A percentile compares a stretch with the other conserved stretches of the same genome.
Conservation (phyloP, 306 rosid genomes). For the Ormosia semicastrata region DNA sequence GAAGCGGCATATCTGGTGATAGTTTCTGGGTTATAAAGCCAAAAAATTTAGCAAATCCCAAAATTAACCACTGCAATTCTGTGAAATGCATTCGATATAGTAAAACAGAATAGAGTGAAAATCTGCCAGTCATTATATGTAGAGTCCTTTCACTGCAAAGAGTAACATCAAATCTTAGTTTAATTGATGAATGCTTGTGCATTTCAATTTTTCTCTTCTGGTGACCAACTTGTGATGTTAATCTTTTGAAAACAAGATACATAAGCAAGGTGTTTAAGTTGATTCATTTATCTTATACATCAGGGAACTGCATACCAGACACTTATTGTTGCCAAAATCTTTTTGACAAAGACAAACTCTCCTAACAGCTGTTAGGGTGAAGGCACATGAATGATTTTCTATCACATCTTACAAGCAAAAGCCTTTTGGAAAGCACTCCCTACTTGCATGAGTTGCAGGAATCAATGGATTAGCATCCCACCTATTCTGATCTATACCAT, state of each 20-base stretch:
- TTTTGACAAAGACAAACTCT: neutral
- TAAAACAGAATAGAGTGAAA: neutral
- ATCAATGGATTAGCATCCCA: neutral
- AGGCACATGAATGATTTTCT: neutral
- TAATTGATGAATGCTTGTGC: neutral
- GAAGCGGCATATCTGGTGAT: conserved; percentile 94
- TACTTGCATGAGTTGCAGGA: neutral
- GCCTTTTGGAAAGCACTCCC: too few species aligned
- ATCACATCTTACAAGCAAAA: neutral
- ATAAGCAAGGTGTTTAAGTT: neutral
- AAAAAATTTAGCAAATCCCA: conserved; percentile 15
- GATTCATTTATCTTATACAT: neutral
- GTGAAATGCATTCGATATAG: neutral
- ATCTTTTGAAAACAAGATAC: neutral
- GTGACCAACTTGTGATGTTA: neutral
- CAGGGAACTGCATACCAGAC: neutral
- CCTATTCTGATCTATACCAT: too few species aligned
- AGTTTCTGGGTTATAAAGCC: conserved; percentile 59
- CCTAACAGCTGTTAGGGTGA: neutral
- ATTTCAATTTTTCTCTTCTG: conserved; percentile 15
- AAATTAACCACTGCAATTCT: neutral
- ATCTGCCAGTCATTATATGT: conserved; percentile 10
- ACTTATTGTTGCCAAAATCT: neutral
- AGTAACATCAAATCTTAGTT: neutral
- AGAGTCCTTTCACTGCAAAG: neutral